Base-by-base conservation (phyloP, 2,329 filamentous ascomycete species). In the Aurifilum marmelostoma region DNA sequence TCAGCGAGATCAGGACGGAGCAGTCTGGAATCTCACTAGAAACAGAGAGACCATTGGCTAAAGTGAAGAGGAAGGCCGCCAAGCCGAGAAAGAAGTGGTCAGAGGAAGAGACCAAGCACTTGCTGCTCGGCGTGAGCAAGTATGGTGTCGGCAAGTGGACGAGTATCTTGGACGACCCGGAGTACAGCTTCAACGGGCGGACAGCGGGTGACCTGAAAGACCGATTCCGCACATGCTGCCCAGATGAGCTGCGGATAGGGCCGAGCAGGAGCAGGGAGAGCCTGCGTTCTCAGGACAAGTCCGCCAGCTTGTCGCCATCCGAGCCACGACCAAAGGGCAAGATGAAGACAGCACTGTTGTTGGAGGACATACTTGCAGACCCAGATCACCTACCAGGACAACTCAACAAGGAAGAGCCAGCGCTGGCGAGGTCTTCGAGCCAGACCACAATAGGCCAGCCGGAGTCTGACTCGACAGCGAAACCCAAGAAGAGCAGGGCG, bases 101-200 rank as follows among this genome's bases (percentile, higher is more conserved):
- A 0, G 87, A 90, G 71, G 84, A 88, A 68, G 88, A 91, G 76
- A 91, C 88, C 1, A 88, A 86, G 64, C 83, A 89, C 72, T 80
- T 91, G 11, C 76, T 91, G 18, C 79, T 89, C 2, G 88, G 88
- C 0, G 88, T 90, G 37, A 84, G 84, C 73, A 85, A 86, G 41
- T 84, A 91, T 74, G 89, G 89, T 0, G 85, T 91, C 11, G 89
- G 88, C 50, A 88, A 87, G 73, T 91, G 88, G 88, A 89, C 87
- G 11, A 85, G 82, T 67, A 91, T 91, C 41, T 78, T 90, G 32
- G 87, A 89, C 63, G 89, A 91, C 70, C 77, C 83, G 0, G 84
- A 84, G 56, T 91, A 89, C 74, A 81, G 77, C 14, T 91, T 91
- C 78, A 88, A 89, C 73, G 83, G 83, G 21, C 84, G 89, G 69